Conservation (phyloP, 169 alveolate species). For the Cryptosporidium meleagridis region DNA sequence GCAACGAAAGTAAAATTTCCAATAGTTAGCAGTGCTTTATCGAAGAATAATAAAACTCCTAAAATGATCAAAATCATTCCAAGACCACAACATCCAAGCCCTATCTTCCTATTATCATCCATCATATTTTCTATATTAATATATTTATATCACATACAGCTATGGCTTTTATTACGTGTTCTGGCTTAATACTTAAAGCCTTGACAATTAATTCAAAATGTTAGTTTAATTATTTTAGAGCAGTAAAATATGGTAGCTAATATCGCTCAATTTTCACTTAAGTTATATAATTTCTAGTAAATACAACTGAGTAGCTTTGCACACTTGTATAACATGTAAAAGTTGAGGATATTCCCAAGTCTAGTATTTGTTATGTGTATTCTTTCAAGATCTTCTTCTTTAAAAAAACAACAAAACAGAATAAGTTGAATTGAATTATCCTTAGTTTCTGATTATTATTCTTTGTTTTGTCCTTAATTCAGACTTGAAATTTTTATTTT, state of each 20-base stretch:
- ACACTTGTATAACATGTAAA: background rate
- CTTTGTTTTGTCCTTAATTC: background rate
- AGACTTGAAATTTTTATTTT: background rate
- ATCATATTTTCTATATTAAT: conserved; percentile 22
- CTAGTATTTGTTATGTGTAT: background rate
- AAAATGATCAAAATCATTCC: conserved; percentile 61
- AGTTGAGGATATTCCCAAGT: background rate
- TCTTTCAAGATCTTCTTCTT: background rate
- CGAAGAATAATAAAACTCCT: conserved; percentile 59
- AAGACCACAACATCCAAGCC: conserved; percentile 71
- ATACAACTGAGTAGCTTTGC: background rate
- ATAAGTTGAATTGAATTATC: background rate
- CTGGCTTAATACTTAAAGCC: background rate
- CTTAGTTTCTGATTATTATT: background rate
- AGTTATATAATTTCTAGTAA: background rate
- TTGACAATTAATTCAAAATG: background rate
- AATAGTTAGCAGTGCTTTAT: conserved; percentile 50
- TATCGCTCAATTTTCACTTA: background rate
- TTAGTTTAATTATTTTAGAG: background rate
- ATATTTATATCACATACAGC: too few relatives aligned
- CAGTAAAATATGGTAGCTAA: background rate
- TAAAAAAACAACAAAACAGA: background rate
- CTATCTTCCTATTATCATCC: conserved; percentile 66
- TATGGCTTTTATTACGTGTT: background rate
- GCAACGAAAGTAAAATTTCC: conserved; percentile 71